Evolutionary conservation across 352 stramenopile species (phyloP), one percentile per base, ranked within the genome.

Genomic region (Phytophthora palmivora): DNA sequence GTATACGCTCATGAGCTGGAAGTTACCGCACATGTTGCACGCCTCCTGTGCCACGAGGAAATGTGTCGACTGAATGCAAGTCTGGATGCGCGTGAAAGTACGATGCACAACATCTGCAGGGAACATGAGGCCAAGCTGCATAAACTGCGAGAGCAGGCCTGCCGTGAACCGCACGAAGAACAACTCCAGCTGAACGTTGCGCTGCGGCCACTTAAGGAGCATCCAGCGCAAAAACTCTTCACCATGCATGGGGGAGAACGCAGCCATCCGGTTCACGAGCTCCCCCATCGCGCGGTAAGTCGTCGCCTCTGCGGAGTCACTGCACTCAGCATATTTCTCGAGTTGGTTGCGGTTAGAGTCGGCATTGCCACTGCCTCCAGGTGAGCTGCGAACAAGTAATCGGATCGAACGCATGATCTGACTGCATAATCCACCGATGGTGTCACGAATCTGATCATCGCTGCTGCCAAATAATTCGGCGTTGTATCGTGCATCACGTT

Each of bases 1-100:
- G 54, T 88, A 88, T 49, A 92, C 38, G 50, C 78, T 83, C 70
- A 92, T 85, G 48, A 94, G 72, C 47, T 79, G 70, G 32, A 92
- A 63, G 64, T 91, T 84, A 15, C 58, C 55, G 56, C 82, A 91
- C 54, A 92, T 55, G 22, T 59, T 74, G 52, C 78, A 82, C 6
- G 85, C 85, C 60, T 94, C 85, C 45, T 88, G 80, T 5, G 85
- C 79, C 39, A 94, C 76, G 19, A 94, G 50, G 38, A 91, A 90
- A 49, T 94, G 83, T 11, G 72, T 78, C 22, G 85, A 92, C 38
- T 74, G 68, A 57, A 94, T 87, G 57, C 78, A 82, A 16, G 37
- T 26, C 19, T 74, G 53, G 22, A 94, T 63, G 8, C 77, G 78
- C 5, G 69, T 62, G 62, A 94, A 92, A 12, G 70, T 66, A 34